Base-by-base conservation (phyloP, 2,329 filamentous ascomycete genomes). In the Hirsutella minnesotensis region DNA sequence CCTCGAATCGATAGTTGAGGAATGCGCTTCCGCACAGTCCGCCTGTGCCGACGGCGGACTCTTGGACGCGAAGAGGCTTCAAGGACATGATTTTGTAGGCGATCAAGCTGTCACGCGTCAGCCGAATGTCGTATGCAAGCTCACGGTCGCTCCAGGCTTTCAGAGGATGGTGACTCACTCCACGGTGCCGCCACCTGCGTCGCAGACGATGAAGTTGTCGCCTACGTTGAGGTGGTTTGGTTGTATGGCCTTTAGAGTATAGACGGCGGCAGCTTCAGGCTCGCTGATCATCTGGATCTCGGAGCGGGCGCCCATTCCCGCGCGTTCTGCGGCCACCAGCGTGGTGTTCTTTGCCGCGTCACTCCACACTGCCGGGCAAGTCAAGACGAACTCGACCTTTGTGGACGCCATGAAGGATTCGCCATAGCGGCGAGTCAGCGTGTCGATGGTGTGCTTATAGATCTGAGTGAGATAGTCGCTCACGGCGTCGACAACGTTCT, bases 311-410 rank as follows among this genome's bases (percentile, higher is more conserved):
- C 84, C 85, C 81, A 90, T 86, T 3, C 85, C 86, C 0, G 85
- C 86, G 45, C 79, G 69, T 63, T 88, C 81, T 10, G 85, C 85
- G 5, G 85, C 86, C 56, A 83, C 76, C 39, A 88, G 62, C 2
- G 85, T 90, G 5, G 83, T 84, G 58, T 87, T 85, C 65, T 89
- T 90, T n/a, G 85, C 86, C 0, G 82, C 77, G 57, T 92, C 86
- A 20, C 79, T 86, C 86, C 86, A 92, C 8, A 90, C 83, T 8
- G 86, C 86, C 8, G 86, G 86, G 41, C 84, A 86, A 1, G 85
- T 90, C 43, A 92, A 68, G 39, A 90, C 83, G 52, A 86, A 89
- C 47, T 89, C 79, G 33, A 87, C 79, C 52, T 79, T 79, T 5
- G 83, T 88, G 8, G 75, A 77, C 7, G 75, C 73, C 78, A 89